Base-by-base conservation (phyloP, 208 protist species). In the Acanthamoeba healyi region DNA sequence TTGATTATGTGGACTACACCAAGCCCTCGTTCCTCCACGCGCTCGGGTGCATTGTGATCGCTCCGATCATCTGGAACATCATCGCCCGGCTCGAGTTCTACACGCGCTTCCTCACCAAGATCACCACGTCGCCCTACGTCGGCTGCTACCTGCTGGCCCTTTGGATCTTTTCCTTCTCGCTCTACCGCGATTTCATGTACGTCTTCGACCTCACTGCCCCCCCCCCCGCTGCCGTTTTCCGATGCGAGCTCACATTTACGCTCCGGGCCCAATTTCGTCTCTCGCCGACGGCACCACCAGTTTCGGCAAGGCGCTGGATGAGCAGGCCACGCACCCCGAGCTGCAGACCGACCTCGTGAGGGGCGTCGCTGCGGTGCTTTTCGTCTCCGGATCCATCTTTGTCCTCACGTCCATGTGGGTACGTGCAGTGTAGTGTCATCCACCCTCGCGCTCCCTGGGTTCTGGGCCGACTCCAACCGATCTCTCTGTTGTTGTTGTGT, bases 1-100 rank as follows among this genome's bases (percentile, higher is more conserved):
- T 77, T 2, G 63, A 77, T 32, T 77, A 56, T 12, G 32, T 94
- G 42, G 72, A 94, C 67, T 94, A 86, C 65, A 86, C 89, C 26
- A 84, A 94, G 54, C 49, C 65, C 19, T 65, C 91, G n/a, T 88
- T 94, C 70, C 46, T 72, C 36, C 74, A 84, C 22, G 96, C 97
- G 1, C 94, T 94, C 34, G 61, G 96, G 12, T 96, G 94, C 32
- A 98, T 98, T 67, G 96, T 97, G 0, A 95, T 96, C 2, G 93
- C 96, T 15, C 98, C 98, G 63, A 94, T 94, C 22, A 95, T 97
- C 63, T 99, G 98, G 98, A 99, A 99, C 94, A 96, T 98, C 44
- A 84, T 98, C 22, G 98, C 98, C 4, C 96, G 98, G 36, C 96
- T 96, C 44, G 98, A 99, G 95, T 99, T 98, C 89, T 95, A 95